Base-by-base conservation (phyloP, 1,284 basidiomycete species). In the Fistulinella cinereoalba region DNA sequence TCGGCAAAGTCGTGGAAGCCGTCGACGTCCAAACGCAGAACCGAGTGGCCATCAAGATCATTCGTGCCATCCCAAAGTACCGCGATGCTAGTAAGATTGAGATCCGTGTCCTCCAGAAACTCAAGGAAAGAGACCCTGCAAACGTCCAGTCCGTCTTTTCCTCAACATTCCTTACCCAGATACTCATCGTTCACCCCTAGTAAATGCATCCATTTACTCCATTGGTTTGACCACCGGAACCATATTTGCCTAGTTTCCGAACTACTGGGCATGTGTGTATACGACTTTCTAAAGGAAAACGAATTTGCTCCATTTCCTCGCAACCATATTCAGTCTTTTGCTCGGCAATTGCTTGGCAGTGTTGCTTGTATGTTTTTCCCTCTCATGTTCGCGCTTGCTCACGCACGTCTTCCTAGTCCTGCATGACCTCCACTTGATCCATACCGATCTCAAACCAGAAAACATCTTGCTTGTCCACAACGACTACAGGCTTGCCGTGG, bases 61-160 rank as follows among this genome's bases (percentile, higher is more conserved):
- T 99, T 59, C 84, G 94, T 41, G 91, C 92, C 27, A 92, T 97
- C 38, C 93, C 91, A 48, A 97, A 97, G 71, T 97, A 98, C 65
- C 88, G 97, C 44, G 97, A 99, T 69, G 97, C 97, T 9, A 96
- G 93, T 69, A 97, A 95, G 74, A 98, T 99, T 56, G 97, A 99
- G 73, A 89, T 99, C 56, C 83, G 94, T 43, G 97, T 99, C 19
- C 79, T 99, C 34, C 86, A 94, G 62, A 88, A 87, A 58, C 81
- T 99, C 57, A 92, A 92, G 62, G 87, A 93, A 67, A 79, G 88
- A 51, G 97, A 99, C 72, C 91, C 93, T 10, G 66, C 73, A 56
- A 99, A 99, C 69, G 73, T 80, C 64, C 85, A 96, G 94, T 95
- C 66, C 56, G 91, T 80, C 18, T 54, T 44, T 50, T 18, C 51